A percentile compares a stretch with the other conserved stretches of the same genome.
Conservation (phyloP, 148 eudicot genomes). For the Fagopyrum homotropicum region DNA sequence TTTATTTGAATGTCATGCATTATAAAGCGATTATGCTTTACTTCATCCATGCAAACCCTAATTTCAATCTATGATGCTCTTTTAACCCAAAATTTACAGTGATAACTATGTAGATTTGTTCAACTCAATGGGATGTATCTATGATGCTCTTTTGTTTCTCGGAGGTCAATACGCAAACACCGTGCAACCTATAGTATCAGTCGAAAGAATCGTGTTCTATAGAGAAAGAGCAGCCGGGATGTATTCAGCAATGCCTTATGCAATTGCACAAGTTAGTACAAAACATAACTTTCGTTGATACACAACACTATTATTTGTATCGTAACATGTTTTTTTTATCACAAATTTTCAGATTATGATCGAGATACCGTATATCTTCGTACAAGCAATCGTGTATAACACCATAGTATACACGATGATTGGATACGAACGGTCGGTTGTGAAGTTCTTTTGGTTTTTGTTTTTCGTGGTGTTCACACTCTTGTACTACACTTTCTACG, state of each 20-base stretch:
- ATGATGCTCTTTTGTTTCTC: slow-evolving; percentile 18
- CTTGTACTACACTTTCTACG: slow-evolving; percentile 33
- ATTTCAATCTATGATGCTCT: too few species aligned
- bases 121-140: slow-evolving; percentile 21
- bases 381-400: slow-evolving; percentile 25
- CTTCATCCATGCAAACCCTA: too few species aligned
- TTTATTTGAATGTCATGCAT: too few species aligned
- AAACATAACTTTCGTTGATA: background rate
- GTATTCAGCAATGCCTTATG: slow-evolving; percentile 17
- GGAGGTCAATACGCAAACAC: slow-evolving; percentile 14
- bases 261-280: slow-evolving; percentile 15
- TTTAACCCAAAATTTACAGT: too few species aligned
- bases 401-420: slow-evolving; percentile 37
- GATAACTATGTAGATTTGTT: slow-evolving; percentile 5
- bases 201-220: slow-evolving; percentile 17
- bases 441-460: slow-evolving; percentile 37
- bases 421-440: slow-evolving; percentile 28
- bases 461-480: slow-evolving; percentile 33
- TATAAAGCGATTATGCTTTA: too few species aligned
- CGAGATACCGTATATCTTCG: slow-evolving; percentile 33
- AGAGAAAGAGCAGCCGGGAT: slow-evolving; percentile 20
- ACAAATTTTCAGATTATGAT: slow-evolving; percentile 23
- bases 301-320: background rate
- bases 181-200: slow-evolving; percentile 14
- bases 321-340: background rate